These are phyloP conservation scores for Exophiala mesophila DNA, from an alignment of 2,329 filamentous ascomycete species.

Conservation along the genomic window DNA sequence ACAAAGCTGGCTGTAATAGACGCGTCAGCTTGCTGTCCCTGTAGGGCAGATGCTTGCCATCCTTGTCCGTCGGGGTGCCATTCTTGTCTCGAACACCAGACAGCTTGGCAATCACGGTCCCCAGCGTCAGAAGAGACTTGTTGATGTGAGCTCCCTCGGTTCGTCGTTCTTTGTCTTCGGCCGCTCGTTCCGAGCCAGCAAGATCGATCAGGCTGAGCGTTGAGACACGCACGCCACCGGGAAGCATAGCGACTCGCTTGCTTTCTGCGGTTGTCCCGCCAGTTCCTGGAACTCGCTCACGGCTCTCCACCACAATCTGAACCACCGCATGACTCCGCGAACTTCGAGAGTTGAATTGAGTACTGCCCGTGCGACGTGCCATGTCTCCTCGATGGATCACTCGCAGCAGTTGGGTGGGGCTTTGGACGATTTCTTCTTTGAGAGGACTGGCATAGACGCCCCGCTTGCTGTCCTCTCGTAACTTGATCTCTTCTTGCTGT, in stretches of 20 bases:
- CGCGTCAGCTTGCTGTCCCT: slow-evolving; percentile 96
- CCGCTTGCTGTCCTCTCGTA: slow-evolving; percentile 91
- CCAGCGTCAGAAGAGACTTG: slow-evolving; percentile 90
- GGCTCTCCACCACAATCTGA: slow-evolving; percentile 95
- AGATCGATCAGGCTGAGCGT: slow-evolving; percentile 94
- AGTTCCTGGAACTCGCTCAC: slow-evolving; percentile 68
- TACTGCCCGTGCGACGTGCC: slow-evolving; percentile 83
- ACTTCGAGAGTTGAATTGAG: slow-evolving; percentile 93
- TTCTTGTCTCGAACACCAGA: slow-evolving; percentile 84
- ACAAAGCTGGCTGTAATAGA: slow-evolving; percentile 84
- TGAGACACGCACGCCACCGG: slow-evolving; percentile 90
- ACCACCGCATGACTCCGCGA: slow-evolving; percentile 98
- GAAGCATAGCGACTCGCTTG: slow-evolving; percentile 65
- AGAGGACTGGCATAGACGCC: slow-evolving; percentile 94
- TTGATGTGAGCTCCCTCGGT: slow-evolving; percentile 98
- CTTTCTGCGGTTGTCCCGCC: slow-evolving; percentile 46
- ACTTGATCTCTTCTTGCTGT: slow-evolving; percentile 82
- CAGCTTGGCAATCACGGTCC: slow-evolving; percentile 90
- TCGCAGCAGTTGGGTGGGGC: slow-evolving; percentile 85
- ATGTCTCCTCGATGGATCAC: slow-evolving; percentile 94
- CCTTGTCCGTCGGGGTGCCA: slow-evolving; percentile 67
- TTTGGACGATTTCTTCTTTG: slow-evolving; percentile 98
- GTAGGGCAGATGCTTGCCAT: slow-evolving; percentile 90
- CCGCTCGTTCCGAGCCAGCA: slow-evolving; percentile 91
- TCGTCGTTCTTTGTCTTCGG: slow-evolving; percentile 87